Base-by-base conservation (phyloP, 148 eudicot species). In the Dianthus caryophyllus region DNA sequence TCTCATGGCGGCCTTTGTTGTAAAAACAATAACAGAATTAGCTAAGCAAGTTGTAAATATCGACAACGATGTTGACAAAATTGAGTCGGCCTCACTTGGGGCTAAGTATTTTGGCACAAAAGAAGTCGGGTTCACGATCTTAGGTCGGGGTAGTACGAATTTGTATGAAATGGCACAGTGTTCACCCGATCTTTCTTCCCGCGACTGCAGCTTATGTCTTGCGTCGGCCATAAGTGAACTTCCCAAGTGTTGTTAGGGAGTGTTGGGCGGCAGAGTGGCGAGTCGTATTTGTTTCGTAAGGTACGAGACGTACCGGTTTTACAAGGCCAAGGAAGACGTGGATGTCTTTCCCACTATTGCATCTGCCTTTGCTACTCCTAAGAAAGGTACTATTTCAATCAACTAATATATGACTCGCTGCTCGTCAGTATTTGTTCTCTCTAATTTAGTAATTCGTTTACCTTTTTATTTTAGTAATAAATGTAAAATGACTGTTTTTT, bases 301-400 rank as follows among this genome's bases (percentile, higher is more conserved):
- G 49, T 62, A 62, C 17, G 66, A 62, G 66, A 22, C 66, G 11
- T 41, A 62, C 29, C 50, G 50, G 2, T 62, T 62, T 39, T 62
- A 41, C 51, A 62, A 6, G 18, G 12, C 24, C 14, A 22, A 14
- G 13, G 18, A 43, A 41, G 50, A 43, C 12, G 5, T 22, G 27
- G 51, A 43, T 9, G 2, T n/a, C 10, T 47, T 38, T 30, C 21
- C 10, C 1, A 14, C 8, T 6, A 43, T 22, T 4, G 1, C 12
- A 8, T 16, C 57, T 4, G 4, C 2, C 31, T 14, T n/a, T 2
- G 30, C 39, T 2, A 26, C 18, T 57, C 9, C 4, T 57, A 0
- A 18, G 27, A 9, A 43, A 62, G 30, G 64, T 36, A n/a, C n/a
- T n/a, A n/a, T n/a, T n/a, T n/a, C n/a, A n/a, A n/a, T n/a, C n/a